Evolutionary conservation across 768 basidiomycete genomes (phyloP).

Genomic region (Mycena galericulata): DNA sequence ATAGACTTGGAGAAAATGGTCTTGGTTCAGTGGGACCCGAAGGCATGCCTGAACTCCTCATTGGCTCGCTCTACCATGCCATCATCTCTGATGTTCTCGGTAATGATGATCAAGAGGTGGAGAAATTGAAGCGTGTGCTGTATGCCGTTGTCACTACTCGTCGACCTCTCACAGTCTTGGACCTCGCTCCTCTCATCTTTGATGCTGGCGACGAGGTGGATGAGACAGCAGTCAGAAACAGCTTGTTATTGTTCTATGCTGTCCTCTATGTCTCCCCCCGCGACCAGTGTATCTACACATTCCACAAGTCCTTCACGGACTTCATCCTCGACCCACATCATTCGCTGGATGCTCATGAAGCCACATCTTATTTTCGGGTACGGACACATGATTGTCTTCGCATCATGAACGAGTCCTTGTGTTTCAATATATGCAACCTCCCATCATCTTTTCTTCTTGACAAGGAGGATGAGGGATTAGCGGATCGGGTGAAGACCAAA

Average conservation of each 20-base stretch:
- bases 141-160: not conserved
- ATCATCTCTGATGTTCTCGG: not conserved
- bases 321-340: not conserved
- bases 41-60: not conserved
- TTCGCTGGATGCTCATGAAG: not conserved
- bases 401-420: not conserved
- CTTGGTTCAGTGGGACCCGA: not conserved
- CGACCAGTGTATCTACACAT: not conserved
- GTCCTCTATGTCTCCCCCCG: not conserved
- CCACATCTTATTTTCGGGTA: not conserved
- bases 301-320: not conserved
- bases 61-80: not conserved
- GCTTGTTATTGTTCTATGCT: not conserved
- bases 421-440: not conserved
- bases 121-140: not conserved
- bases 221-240: not conserved
- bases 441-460: not conserved
- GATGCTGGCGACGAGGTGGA: not conserved
- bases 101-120: not conserved
- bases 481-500: not conserved
- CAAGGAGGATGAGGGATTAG: not conserved
- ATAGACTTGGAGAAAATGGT: not conserved
- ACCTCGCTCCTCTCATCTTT: not conserved
- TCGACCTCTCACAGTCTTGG: not conserved
- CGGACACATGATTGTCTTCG: not conserved